A percentile compares a stretch with the other conserved stretches of the same genome.
These are phyloP conservation scores for Solanum ossicruentum DNA, from an alignment of 257 asterid genomes.

Conservation along the genomic window DNA sequence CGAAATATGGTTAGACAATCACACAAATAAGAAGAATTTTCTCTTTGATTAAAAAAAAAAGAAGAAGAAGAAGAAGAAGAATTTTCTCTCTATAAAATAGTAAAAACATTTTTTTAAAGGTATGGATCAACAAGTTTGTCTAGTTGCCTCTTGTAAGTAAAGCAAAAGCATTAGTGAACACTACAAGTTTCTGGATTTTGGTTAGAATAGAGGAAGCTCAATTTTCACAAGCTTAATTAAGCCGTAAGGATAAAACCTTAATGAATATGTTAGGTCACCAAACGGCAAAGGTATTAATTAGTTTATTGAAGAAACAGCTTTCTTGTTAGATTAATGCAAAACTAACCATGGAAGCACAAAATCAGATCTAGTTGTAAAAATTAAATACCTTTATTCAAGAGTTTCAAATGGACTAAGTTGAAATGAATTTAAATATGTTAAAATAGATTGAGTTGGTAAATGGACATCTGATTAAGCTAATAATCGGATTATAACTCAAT, in stretches of 20 bases:
- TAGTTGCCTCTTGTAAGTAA: background rate
- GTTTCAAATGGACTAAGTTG: background rate
- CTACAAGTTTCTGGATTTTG: background rate
- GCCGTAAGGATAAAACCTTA: background rate
- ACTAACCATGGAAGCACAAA: background rate
- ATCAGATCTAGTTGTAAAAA: background rate
- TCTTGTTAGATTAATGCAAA: background rate
- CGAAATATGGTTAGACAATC: background rate
- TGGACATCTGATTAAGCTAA: too few species aligned
- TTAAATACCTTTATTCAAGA: background rate
- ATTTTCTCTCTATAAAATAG: background rate
- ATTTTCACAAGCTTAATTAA: background rate
- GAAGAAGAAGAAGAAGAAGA: background rate
- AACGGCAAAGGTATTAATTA: background rate
- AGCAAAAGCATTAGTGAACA: background rate
- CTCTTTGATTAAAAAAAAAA: too few species aligned
- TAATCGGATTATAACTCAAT: too few species aligned
- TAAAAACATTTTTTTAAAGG: background rate
- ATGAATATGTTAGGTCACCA: background rate
- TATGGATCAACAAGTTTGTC: background rate
- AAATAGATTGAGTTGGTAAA: background rate
- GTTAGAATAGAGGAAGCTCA: background rate
- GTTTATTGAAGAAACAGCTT: background rate
- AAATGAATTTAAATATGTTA: background rate
- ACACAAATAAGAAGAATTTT: background rate